Conservation (phyloP, 768 basidiomycete genomes). For the Tricholoma saponaceum region DNA sequence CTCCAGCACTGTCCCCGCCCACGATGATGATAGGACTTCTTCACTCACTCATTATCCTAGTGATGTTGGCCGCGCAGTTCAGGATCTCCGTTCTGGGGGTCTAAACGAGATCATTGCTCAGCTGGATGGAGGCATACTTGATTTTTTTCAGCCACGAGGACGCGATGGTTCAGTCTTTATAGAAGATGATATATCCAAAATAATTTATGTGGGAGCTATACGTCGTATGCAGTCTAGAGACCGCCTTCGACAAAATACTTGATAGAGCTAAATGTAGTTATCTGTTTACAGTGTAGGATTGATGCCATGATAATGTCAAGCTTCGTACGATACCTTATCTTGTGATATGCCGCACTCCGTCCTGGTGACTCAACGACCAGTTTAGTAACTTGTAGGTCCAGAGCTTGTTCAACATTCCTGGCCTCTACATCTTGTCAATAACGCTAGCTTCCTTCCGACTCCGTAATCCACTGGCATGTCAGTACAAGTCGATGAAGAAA, state of each 20-base stretch:
- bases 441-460: too few species aligned
- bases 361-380: too few species aligned
- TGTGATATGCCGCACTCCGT: too few species aligned
- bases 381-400: too few species aligned
- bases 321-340: too few species aligned
- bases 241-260: not conserved
- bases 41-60: not conserved
- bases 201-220: not conserved
- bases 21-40: not conserved
- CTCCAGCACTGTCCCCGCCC: conserved; percentile 1
- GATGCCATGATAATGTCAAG: too few species aligned
- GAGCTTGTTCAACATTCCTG: too few species aligned
- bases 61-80: not conserved
- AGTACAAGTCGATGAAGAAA: conserved; percentile 35
- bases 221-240: not conserved
- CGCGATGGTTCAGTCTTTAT: not conserved
- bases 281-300: too few species aligned
- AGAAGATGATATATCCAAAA: not conserved
- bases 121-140: conserved; percentile 2
- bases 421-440: too few species aligned
- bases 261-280: too few species aligned
- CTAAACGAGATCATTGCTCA: conserved; percentile 16
- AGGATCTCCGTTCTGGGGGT: conserved; percentile 1
- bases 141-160: not conserved
- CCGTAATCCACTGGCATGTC: not conserved